Percentiles rank a stretch among this genome's conserved stretches.
Evolutionary conservation across 2,329 filamentous ascomycete genomes (phyloP).

Genomic region (Sclerotinia glacialis): DNA sequence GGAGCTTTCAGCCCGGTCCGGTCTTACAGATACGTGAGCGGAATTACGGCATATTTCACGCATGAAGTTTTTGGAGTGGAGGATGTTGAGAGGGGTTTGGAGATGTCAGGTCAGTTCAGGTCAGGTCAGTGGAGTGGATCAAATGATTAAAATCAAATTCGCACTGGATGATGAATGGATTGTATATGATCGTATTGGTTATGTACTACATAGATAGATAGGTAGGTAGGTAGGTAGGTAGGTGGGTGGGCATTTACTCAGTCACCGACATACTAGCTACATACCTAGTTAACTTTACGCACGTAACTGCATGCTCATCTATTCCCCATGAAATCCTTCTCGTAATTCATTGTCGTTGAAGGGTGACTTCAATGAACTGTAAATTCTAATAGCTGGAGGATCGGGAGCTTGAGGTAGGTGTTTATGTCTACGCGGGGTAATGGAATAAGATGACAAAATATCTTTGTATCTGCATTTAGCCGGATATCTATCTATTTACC

Average conservation of each 20-base stretch:
- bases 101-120: too few relatives aligned
- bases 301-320: conserved; percentile 6
- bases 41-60: conserved; percentile 3
- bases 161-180: conserved; percentile 1
- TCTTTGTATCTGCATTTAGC: neutral
- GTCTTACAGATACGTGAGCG: neutral
- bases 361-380: too few relatives aligned
- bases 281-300: neutral
- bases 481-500: neutral
- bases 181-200: neutral
- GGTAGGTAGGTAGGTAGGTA: neutral
- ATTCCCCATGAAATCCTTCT: neutral
- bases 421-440: neutral
- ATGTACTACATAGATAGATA: neutral
- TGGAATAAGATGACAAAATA: neutral
- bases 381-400: too few relatives aligned
- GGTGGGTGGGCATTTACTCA: neutral
- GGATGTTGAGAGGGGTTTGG: neutral
- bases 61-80: neutral
- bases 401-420: neutral
- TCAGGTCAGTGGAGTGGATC: neutral
- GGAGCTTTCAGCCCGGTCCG: neutral
- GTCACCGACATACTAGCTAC: neutral
- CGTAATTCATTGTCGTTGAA: neutral
- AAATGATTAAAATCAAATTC: neutral